phyloP scores from a whole-genome alignment of 129 eudicot genomes.

The Chrysanthemum seticuspe region DNA sequence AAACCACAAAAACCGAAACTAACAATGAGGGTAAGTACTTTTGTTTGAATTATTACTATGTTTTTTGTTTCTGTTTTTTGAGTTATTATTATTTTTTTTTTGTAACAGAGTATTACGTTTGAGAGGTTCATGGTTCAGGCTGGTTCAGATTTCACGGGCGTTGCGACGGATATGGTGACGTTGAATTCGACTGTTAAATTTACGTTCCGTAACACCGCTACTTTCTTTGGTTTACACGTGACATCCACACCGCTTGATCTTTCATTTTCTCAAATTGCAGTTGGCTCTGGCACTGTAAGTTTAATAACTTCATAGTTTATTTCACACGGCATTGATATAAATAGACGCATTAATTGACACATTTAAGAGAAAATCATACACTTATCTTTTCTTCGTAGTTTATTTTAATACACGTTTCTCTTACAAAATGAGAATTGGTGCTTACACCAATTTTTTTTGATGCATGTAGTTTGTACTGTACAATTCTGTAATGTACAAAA shows the following conservation, averaged over 20 bases:
- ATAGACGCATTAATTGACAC: not conserved
- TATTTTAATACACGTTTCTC: too few species aligned
- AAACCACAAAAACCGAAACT: slow-evolving; percentile 75
- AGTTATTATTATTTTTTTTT: not conserved
- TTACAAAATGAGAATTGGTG: too few species aligned
- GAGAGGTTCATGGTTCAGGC: slow-evolving; percentile 78
- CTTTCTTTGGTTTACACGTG: slow-evolving; percentile 90
- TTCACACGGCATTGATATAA: not conserved
- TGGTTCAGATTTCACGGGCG: slow-evolving; percentile 86
- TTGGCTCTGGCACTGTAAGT: slow-evolving; percentile 83
- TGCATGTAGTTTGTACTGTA: too few species aligned
- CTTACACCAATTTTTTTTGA: too few species aligned
- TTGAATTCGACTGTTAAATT: slow-evolving; percentile 70
- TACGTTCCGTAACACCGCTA: slow-evolving; percentile 66
- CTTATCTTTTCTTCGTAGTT: too few species aligned
- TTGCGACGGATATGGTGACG: slow-evolving; percentile 88
- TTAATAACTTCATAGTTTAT: not conserved
- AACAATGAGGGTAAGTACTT: slow-evolving; percentile 51
- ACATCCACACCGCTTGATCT: slow-evolving; percentile 71
- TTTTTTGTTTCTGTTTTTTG: not conserved
- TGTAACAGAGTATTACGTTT: slow-evolving; percentile 66
- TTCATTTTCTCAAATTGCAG: slow-evolving; percentile 50
- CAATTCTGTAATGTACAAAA: too few species aligned
- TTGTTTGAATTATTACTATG: not conserved
- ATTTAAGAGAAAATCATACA: not conserved